phyloP scores from a whole-genome alignment of 2,329 filamentous ascomycete genomes.

The Rutstroemia sydowiana region DNA sequence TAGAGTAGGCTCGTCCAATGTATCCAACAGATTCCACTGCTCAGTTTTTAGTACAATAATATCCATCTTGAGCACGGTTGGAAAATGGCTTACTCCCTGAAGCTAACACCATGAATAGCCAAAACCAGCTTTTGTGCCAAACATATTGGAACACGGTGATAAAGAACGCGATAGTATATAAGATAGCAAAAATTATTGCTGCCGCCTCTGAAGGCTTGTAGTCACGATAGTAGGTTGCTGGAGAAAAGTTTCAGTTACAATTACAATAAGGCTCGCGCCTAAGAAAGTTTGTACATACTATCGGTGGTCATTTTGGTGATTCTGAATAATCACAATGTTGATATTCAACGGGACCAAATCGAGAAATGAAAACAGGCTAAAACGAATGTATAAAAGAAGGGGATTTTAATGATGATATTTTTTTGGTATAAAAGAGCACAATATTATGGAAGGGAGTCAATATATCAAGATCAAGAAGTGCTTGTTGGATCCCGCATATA shows the following conservation, averaged over 20 bases:
- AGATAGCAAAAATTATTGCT: conserved; percentile 7
- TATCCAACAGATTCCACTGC: conserved; percentile 11
- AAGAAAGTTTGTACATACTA: not conserved
- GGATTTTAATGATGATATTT: too few relatives aligned
- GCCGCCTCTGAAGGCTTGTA: conserved; percentile 9
- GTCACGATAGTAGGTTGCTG: conserved; percentile 1
- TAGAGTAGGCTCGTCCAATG: conserved; percentile 3
- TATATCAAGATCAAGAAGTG: too few relatives aligned
- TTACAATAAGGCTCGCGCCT: not conserved
- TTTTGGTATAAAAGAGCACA: too few relatives aligned
- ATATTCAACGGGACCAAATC: too few relatives aligned
- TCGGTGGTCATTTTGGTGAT: not conserved
- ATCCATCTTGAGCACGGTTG: not conserved
- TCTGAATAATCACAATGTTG: too few relatives aligned
- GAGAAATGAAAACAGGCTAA: too few relatives aligned
- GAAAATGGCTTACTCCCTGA: conserved; percentile 6
- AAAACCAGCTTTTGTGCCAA: conserved; percentile 11
- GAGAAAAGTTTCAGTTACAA: not conserved
- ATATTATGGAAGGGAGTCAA: too few relatives aligned
- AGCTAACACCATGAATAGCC: conserved; percentile 11
- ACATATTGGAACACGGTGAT: conserved; percentile 6
- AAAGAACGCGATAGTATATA: conserved; percentile 1
- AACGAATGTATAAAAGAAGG: too few relatives aligned
- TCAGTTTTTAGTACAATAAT: not conserved
- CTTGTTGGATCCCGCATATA: too few relatives aligned